Conservation (phyloP, 2,329 filamentous ascomycete genomes). For the Colletotrichum sp. region DNA sequence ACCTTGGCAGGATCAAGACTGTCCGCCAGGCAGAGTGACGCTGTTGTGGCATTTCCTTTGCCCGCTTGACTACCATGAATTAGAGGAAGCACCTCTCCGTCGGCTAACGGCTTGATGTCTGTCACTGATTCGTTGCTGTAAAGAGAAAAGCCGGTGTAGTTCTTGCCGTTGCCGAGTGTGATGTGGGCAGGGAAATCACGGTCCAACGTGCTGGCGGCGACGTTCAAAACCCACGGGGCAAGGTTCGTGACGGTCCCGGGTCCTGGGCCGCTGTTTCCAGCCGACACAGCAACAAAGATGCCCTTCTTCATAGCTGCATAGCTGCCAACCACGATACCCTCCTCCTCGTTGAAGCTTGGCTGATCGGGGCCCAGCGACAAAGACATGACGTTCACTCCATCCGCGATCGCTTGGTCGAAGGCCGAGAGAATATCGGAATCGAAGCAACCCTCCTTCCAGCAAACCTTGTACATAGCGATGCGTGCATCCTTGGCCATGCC, state of each 20-base stretch:
- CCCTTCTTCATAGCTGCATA: background rate
- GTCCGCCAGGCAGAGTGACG: background rate
- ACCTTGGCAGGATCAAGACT: slow-evolving; percentile 1
- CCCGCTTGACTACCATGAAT: background rate
- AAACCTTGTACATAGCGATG: slow-evolving; percentile 8
- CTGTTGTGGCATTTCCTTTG: background rate
- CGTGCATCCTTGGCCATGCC: slow-evolving; percentile 1
- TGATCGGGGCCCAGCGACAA: background rate
- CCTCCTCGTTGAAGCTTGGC: background rate
- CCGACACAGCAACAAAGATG: background rate
- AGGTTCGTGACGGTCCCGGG: background rate
- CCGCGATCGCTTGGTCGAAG: slow-evolving; percentile 8
- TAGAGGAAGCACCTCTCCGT: background rate
- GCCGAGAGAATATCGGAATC: background rate
- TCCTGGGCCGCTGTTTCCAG: background rate
- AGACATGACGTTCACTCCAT: slow-evolving; percentile 8
- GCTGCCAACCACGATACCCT: background rate
- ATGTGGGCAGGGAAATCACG: slow-evolving; percentile 2
- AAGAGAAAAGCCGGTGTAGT: background rate
- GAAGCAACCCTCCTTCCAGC: background rate
- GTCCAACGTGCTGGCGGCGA: slow-evolving; percentile 11
- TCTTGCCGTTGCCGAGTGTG: slow-evolving; percentile 3
- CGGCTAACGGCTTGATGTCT: background rate
- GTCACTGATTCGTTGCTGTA: background rate
- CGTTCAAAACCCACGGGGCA: background rate